Conservation (phyloP, 2,329 filamentous ascomycete genomes). For the Apiospora phragmitis region DNA sequence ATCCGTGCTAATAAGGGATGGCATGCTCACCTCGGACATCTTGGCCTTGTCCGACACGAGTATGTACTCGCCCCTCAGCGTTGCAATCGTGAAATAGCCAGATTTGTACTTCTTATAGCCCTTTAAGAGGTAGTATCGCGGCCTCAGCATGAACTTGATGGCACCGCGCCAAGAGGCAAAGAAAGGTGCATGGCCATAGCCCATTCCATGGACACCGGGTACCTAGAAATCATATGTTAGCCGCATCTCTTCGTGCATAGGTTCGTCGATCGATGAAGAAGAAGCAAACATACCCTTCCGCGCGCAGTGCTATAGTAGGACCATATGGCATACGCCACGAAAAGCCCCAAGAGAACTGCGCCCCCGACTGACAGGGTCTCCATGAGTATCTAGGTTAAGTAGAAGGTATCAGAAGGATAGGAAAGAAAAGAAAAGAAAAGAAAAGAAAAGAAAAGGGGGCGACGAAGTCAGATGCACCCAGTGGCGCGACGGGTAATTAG, state of each 20-base stretch:
- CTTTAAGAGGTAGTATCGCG: conserved; percentile 6
- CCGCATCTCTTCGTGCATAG: too few species aligned
- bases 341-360: not conserved
- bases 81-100: conserved; percentile 8
- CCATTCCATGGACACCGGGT: conserved; percentile 5
- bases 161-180: conserved; percentile 9
- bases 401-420: not conserved
- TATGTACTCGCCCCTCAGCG: not conserved
- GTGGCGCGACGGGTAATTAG: not conserved
- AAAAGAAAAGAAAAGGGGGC: not conserved
- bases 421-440: too few species aligned
- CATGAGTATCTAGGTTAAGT: not conserved
- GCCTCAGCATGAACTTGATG: conserved; percentile 8
- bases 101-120: not conserved
- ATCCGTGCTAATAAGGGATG: not conserved
- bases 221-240: not conserved
- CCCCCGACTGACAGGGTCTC: not conserved
- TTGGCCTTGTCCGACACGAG: conserved; percentile 6
- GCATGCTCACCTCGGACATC: not conserved
- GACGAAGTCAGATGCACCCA: not conserved
- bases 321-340: not conserved
- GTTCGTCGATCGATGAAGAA: not conserved
- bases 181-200: conserved; percentile 2
- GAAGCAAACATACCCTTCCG: not conserved
- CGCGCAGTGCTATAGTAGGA: not conserved